Percentiles rank a stretch among this genome's conserved stretches.
Evolutionary conservation across 768 basidiomycete species (phyloP).

Genomic region (Imleria badia): DNA sequence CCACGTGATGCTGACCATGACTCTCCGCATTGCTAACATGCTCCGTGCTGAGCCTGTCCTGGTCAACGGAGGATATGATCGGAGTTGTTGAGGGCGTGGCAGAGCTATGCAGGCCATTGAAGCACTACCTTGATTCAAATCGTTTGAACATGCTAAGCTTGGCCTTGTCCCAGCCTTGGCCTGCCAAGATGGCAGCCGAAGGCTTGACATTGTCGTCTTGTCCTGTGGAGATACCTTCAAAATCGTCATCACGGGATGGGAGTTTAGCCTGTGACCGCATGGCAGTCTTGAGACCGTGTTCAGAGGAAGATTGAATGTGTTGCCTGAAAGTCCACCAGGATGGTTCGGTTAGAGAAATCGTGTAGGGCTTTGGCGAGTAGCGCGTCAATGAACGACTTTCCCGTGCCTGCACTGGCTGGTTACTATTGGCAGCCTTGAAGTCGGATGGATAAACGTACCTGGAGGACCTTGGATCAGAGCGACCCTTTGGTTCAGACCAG

Average conservation of each 20-base stretch:
- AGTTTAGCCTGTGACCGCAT: constrained; percentile 54
- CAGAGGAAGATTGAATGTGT: constrained; percentile 63
- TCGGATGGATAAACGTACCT: constrained; percentile 39
- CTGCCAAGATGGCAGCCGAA: constrained; percentile 30
- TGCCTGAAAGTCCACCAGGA: constrained; percentile 60
- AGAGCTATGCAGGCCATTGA: constrained; percentile 42
- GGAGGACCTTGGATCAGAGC: constrained; percentile 72
- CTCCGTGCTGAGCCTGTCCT: constrained; percentile 23
- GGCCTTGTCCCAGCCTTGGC: constrained; percentile 39
- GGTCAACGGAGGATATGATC: constrained; percentile 33
- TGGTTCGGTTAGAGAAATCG: constrained; percentile 42
- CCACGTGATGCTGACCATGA: constrained; percentile 42
- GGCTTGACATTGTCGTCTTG: constrained; percentile 43
- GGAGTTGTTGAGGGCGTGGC: constrained; percentile 39
- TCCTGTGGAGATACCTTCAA: constrained; percentile 44
- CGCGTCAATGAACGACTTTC: constrained; percentile 71
- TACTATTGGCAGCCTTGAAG: not conserved
- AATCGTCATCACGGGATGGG: constrained; percentile 38
- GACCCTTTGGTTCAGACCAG: constrained; percentile 54
- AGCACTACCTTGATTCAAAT: constrained; percentile 53
- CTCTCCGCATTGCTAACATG: constrained; percentile 37
- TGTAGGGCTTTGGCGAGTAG: constrained; percentile 60
- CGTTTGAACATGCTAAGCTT: constrained; percentile 46
- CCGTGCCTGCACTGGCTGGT: constrained; percentile 50
- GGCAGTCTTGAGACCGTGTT: constrained; percentile 64